Evolutionary conservation across 768 basidiomycete species (phyloP).

Genomic region (Suillus subalutaceus): DNA sequence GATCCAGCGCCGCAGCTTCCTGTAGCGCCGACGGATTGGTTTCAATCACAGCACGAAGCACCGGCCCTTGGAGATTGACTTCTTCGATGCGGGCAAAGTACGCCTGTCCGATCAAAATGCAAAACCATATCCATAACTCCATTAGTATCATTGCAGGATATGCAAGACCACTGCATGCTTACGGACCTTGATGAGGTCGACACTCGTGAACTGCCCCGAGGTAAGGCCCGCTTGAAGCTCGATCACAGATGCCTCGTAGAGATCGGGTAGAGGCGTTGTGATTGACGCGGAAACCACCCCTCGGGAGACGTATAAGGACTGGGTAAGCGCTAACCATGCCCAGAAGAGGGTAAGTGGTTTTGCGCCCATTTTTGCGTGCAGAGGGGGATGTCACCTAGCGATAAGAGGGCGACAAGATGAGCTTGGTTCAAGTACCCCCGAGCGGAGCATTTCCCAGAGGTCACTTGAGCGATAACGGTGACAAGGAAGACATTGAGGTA

Average conservation of each 20-base stretch:
- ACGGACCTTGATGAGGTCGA: constrained; percentile 43
- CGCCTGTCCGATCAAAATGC: constrained; percentile 29
- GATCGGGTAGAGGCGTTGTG: constrained; percentile 35
- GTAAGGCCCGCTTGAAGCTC: constrained; percentile 44
- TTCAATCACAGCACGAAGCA: constrained; percentile 43
- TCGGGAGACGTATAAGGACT: constrained; percentile 2
- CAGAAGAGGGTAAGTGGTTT: constrained; percentile 9
- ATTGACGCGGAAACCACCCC: constrained; percentile 13
- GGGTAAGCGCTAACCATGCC: constrained; percentile 1
- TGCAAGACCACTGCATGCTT: background rate
- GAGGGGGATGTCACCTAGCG: background rate
- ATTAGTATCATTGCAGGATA: background rate
- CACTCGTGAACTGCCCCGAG: constrained; percentile 40
- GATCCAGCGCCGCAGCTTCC: constrained; percentile 38
- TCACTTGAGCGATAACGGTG: constrained; percentile 11
- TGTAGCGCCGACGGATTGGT: constrained; percentile 40
- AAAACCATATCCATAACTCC: background rate
- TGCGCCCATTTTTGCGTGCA: constrained; percentile 6
- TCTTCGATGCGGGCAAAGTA: constrained; percentile 47
- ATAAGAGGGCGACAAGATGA: background rate
- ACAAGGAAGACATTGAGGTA: constrained; percentile 7
- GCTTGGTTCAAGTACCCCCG: constrained; percentile 1
- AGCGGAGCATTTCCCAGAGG: background rate
- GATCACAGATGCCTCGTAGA: constrained; percentile 43
- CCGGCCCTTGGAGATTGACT: constrained; percentile 42